These are phyloP conservation scores for Paramyrothecium sp. DNA, from an alignment of 2,329 filamentous ascomycete species.

Conservation along the genomic window DNA sequence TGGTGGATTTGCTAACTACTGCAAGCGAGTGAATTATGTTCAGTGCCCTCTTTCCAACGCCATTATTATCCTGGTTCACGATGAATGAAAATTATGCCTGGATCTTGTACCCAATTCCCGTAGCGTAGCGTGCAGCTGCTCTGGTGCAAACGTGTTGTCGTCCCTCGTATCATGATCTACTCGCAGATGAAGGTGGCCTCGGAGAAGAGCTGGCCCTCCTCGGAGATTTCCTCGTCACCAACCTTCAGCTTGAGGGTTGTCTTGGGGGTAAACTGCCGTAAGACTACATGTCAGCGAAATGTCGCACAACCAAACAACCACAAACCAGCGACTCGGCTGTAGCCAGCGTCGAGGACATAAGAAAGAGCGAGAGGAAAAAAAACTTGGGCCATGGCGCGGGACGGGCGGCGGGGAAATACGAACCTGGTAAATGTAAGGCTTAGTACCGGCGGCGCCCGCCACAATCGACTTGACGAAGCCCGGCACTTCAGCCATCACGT, in stretches of 20 bases:
- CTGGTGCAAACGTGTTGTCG: not conserved
- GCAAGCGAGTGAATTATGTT: not conserved
- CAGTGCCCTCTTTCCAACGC: not conserved
- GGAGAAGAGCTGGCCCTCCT: conserved; percentile 76
- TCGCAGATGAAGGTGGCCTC: conserved; percentile 96
- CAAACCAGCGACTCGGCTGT: conserved; percentile 9
- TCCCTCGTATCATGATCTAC: conserved; percentile 14
- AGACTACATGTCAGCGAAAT: not conserved
- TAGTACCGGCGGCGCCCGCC: conserved; percentile 82
- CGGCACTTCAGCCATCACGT: conserved; percentile 95
- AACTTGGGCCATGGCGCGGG: too few species aligned
- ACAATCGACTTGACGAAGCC: conserved; percentile 95
- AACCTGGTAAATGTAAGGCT: conserved; percentile 97
- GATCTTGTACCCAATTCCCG: not conserved
- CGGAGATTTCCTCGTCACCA: conserved; percentile 73
- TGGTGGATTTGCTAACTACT: not conserved
- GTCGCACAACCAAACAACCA: not conserved
- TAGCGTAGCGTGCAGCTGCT: too few species aligned
- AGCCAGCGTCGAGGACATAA: conserved; percentile 3
- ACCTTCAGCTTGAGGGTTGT: conserved; percentile 80
- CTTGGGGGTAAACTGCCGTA: conserved; percentile 65
- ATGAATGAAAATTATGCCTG: not conserved
- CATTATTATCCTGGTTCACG: not conserved
- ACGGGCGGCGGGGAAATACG: conserved; percentile 18
- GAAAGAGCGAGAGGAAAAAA: not conserved